A percentile compares a stretch with the other conserved stretches of the same genome.
Conservation (phyloP, 345 rosid species). For the Eucalyptus pumila region DNA sequence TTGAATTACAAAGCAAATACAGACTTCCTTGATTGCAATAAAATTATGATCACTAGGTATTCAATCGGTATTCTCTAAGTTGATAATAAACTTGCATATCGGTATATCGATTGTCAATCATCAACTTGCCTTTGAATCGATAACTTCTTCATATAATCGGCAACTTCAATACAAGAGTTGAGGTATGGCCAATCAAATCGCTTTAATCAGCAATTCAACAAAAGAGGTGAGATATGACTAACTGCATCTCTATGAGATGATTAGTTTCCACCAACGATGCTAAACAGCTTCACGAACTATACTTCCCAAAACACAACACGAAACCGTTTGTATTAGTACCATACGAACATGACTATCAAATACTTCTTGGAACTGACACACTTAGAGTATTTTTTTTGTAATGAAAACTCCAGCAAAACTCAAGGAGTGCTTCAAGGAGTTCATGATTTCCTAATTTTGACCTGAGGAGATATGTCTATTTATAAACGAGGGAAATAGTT, state of each 20-base stretch:
- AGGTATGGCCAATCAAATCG: background rate
- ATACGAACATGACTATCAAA: too few species aligned
- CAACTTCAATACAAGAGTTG: background rate
- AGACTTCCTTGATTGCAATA: background rate
- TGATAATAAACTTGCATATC: too few species aligned
- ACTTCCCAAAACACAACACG: accelerated
- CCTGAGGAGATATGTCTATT: background rate
- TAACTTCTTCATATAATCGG: background rate
- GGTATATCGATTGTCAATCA: background rate
- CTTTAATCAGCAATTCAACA: background rate
- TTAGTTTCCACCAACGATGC: background rate
- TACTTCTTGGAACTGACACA: background rate
- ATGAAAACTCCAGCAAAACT: too few species aligned
- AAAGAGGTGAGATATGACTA: background rate
- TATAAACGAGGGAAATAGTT: background rate
- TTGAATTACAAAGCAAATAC: background rate
- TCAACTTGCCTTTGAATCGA: too few species aligned
- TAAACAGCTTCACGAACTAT: background rate
- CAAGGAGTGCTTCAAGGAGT: background rate
- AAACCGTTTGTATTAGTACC: background rate
- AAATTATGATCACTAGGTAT: background rate
- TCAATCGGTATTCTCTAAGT: background rate
- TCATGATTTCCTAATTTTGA: background rate
- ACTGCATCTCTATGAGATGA: too few species aligned
- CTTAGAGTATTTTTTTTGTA: background rate